Base-by-base conservation (phyloP, 208 protist species). In the Ichthyophonus hoferi region DNA sequence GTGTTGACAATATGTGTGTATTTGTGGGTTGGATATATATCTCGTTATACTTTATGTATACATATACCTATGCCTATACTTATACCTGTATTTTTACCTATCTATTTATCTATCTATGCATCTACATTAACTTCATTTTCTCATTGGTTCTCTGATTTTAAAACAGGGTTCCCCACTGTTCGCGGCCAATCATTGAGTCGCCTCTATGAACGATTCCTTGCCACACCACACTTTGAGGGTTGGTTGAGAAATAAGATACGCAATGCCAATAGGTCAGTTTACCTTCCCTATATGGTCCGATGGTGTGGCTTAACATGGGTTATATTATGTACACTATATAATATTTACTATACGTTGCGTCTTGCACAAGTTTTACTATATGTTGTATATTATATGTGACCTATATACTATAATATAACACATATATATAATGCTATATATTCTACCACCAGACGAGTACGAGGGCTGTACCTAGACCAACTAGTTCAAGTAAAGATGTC, bases 201-300 rank as follows among this genome's bases (percentile, higher is more conserved):
- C 12, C 40, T 85, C 12, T 85, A 85, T 34, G 17, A 38, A 41
- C n/a, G 39, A 38, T 85, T 85, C 39, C 38, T 85, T 7, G 40
- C 35, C 35, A 41, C 33, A 14, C 81, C 81, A 7, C 38, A 85
- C 40, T 85, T 85, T 85, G 81, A 85, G 12, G n/a, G 81, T 41
- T 85, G 81, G 81, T 37, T 85, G 33, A 40, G 40, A 85, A 58
- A 17, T n/a, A 85, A 85, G 81, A 38, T 34, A 50, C 38, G 39
- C 33, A 24, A 38, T 12, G 81, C 81, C 7, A 85, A 85, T 37
- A 85, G 17, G 0, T 85, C 38, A 31, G 24, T n/a, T n/a, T n/a
- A n/a, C 43, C 3, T 67, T 67, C 12, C 24, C 24, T 67, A 3
- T 24, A 67, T 24, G 3, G 24, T 31, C 43, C 43, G 43, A 3